Evolutionary conservation across 495 filamentous ascomycete genomes (phyloP), one percentile per base, ranked within the genome.

Genomic region (Trichoderma reesei): DNA sequence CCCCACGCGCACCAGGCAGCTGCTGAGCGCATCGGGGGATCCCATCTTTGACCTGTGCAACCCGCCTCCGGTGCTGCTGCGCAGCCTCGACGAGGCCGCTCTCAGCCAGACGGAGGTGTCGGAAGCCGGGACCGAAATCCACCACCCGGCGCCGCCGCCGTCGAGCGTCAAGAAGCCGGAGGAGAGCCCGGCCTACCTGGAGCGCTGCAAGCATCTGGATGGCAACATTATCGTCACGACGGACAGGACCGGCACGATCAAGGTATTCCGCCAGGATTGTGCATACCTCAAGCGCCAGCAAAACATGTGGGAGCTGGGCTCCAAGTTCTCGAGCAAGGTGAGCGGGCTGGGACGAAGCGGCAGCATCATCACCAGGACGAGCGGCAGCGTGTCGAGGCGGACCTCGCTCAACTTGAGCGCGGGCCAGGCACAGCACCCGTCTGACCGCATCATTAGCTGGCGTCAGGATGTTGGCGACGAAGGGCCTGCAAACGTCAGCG

Each of bases 11-110:
- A 90, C 91, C 4, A 83, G 90, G 65, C 88, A 91, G 71, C 78
- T 90, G 2, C 80, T 99, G 0, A 86, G 86, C 16, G 78, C 82
- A 39, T 94, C 91, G 9, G 89, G 90, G 63, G 94, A 99, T 72
- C 95, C 93, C 8, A 82, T 99, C 38, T 99, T 91, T 72, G 92
- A 97, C 70, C 82, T 98, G 26, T 98, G 94, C 78, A 97, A 99
- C 69, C 94, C 94, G 10, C 93, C 93, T 9, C 93, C 92, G 0
- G 85, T 99, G 9, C 92, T 88, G 2, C 84, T 99, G 8, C 78
- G 92, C 41, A 89, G 85, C 65, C 79, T 87, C n/a, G 84, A 86
- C 41, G 67, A 75, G 64, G 61, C 66, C 2, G 68, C 63, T 0
- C 36, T 71, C 18, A 74, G 73, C 38, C 68, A 69, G 9, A 36